Evolutionary conservation across 2,329 filamentous ascomycete species (phyloP).

Genomic region (Hymenoscyphus fraxineus): DNA sequence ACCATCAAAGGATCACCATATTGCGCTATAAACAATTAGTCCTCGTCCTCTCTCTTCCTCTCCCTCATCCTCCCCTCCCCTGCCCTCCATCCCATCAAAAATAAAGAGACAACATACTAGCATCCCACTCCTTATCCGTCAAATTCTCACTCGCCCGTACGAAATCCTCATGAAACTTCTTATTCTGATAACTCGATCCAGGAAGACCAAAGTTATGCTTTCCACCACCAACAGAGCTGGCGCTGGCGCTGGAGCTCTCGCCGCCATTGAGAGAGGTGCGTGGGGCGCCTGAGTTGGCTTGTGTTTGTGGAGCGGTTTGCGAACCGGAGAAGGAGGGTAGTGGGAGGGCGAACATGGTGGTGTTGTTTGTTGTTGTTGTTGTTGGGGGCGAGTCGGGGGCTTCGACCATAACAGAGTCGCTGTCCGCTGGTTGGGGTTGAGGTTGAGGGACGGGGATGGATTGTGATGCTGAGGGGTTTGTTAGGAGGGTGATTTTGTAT

Average conservation of each 20-base stretch:
- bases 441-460: not conserved
- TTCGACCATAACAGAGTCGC: conserved; percentile 26
- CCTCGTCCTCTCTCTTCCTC: too few relatives aligned
- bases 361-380: conserved; percentile 4
- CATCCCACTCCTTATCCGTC: conserved; percentile 49
- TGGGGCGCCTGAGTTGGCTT: conserved; percentile 5
- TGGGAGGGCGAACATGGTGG: not conserved
- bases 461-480: not conserved
- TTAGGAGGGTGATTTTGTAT: conserved; percentile 1
- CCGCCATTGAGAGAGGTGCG: conserved; percentile 9
- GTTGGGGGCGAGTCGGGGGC: conserved; percentile 28
- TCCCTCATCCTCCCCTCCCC: not conserved
- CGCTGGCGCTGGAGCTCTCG: too few relatives aligned
- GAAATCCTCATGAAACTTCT: conserved; percentile 54
- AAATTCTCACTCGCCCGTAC: conserved; percentile 45
- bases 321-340: not conserved
- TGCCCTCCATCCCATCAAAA: not conserved
- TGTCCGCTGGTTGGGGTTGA: conserved; percentile 5
- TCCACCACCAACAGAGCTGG: conserved; percentile 10
- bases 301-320: not conserved
- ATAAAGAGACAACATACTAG: conserved; percentile 37
- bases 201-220: conserved; percentile 37
- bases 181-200: conserved; percentile 51
- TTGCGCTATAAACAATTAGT: conserved; percentile 34
- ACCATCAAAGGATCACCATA: conserved; percentile 42